Evolutionary conservation across 2,329 filamentous ascomycete species (phyloP).

Genomic region (Nothophaeocryptopus gaeumannii): DNA sequence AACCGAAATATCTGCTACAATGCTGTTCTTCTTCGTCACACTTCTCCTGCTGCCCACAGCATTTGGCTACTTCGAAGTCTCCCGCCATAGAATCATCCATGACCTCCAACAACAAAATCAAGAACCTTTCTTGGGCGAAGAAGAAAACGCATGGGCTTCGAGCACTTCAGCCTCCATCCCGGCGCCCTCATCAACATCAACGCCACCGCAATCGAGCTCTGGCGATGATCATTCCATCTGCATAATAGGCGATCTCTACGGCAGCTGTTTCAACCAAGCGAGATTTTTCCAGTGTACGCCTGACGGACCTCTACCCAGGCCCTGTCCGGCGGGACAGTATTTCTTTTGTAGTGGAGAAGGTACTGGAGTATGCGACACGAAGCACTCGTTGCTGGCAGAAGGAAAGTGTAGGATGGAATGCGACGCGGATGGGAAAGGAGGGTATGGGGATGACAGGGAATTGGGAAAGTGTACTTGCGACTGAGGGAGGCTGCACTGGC

Average conservation of each 20-base stretch:
- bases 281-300: slow-evolving; percentile 15
- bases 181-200: too few species aligned
- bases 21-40: too few species aligned
- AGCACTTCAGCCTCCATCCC: too few species aligned
- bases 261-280: slow-evolving; percentile 10
- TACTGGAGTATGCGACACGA: slow-evolving; percentile 4
- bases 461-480: neutral
- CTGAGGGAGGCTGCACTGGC: too few species aligned
- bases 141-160: too few species aligned
- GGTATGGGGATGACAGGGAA: slow-evolving; percentile 6
- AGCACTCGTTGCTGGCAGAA: neutral
- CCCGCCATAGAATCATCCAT: too few species aligned
- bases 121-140: too few species aligned
- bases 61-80: too few species aligned
- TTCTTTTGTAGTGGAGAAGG: slow-evolving; percentile 13
- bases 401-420: slow-evolving; percentile 9
- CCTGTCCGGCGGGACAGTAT: slow-evolving; percentile 14
- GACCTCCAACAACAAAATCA: too few species aligned
- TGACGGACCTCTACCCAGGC: slow-evolving; percentile 9
- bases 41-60: too few species aligned
- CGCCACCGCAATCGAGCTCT: too few species aligned
- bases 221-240: neutral
- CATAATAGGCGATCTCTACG: slow-evolving; percentile 12
- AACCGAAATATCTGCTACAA: too few species aligned
- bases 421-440: slow-evolving; percentile 3